Evolutionary conservation across 305 asterid species (phyloP), one percentile per base, ranked within the genome.

Genomic region (Solanum aculeatissimum): DNA sequence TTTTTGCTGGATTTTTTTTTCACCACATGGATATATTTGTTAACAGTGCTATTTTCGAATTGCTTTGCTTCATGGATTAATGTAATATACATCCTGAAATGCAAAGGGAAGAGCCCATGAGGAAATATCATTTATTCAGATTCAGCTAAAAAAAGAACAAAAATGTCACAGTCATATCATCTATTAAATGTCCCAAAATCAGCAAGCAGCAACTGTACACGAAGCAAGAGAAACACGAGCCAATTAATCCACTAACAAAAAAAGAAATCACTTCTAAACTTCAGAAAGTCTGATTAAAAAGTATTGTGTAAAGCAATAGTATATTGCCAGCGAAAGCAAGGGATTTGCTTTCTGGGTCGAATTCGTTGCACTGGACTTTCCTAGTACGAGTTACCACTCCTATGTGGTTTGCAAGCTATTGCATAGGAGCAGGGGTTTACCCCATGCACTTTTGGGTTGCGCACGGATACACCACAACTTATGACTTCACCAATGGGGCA

Each of bases 21-120:
- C 85, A 92, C 79, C 74, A 66, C 87, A 87, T 87, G 91, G 60
- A 88, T 88, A 90, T 93, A 90, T 68, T 88, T 88, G 82, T 83
- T 91, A 57, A 89, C 81, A 47, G 88, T 88, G 45, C 83, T 84
- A 60, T 86, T 92, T 84, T 93, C 95, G 25, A 91, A 87, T 75
- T 85, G 89, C 84, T 78, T 89, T 62, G 89, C 93, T 89, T 89
- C 90, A 68, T 80, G 89, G 83, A 97, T 88, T 85, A 79, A 87
- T 84, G 89, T 69, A 83, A 91, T 83, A 78, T 92, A 93, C 85
- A 82, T 81, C 91, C 99, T 97, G 92, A 53, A 88, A 87, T 10
- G 47, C 45, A 77, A 77, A 51, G 62, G 81, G 55, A 77, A 18
- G 47, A 77, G 12, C 42, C 42, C 47, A 77, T 51, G 47, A 77